Base-by-base conservation (phyloP, 1,284 basidiomycete genomes). In the Sporisorium exsertum region DNA sequence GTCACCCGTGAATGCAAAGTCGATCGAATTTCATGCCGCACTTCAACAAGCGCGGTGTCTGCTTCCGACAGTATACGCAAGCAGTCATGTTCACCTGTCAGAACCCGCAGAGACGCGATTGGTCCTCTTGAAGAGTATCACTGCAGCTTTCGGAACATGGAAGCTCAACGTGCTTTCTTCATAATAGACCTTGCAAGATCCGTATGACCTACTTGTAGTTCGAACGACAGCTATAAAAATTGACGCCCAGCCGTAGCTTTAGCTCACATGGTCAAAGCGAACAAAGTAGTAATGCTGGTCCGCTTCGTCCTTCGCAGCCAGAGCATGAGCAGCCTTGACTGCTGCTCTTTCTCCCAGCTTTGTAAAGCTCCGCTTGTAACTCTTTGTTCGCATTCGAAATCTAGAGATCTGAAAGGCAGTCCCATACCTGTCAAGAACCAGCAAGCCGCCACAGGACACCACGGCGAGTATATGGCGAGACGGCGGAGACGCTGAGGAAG, bases 281-380 rank as follows among this genome's bases (percentile, higher is more conserved):
- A 26, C 18, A 18, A 18, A 16, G 10, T 46, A 27, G 26, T 32
- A 16, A 49, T 26, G 18, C 16, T 49, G 47, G 26, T 49, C 47
- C 47, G 47, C 47, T 49, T 49, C 47, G 24, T 8, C 27, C 47
- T 47, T 26, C 46, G 46, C 27, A 47, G 46, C 46, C 16, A 16
- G 46, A 27, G 46, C 29, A 13, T 27, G 18, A 16, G 26, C 46
- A 27, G 18, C 1, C n/a, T 18, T 26, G 26, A 27, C 24, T 47
- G 15, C 46, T 46, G 45, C 45, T n/a, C 3, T 24, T 22, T 5
- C 5, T 13, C 46, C 13, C 46, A 27, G 26, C 18, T 12, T 2
- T 18, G 24, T n/a, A n/a, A n/a, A n/a, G n/a, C n/a, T n/a, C n/a
- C n/a, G n/a, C n/a, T n/a, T n/a, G n/a, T n/a, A n/a, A n/a, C n/a